Conservation (phyloP, 305 asterid genomes). For the Salvia sclarea region DNA sequence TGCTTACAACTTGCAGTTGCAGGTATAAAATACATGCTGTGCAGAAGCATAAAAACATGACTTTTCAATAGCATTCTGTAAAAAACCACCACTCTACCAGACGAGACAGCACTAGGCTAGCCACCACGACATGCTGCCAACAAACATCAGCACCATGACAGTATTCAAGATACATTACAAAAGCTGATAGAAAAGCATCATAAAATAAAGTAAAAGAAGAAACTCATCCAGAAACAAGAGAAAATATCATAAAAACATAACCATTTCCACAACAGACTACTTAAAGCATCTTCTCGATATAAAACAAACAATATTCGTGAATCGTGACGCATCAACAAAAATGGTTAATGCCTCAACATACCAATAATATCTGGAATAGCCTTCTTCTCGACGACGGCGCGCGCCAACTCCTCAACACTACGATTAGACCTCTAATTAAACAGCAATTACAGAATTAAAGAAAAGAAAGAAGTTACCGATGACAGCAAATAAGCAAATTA, state of each 20-base stretch:
- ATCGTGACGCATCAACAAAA: not conserved
- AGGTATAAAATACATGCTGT: not conserved
- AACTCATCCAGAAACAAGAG: not conserved
- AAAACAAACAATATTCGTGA: not conserved
- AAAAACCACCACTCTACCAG: not conserved
- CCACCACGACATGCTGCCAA: not conserved
- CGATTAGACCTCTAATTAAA: slow-evolving; percentile 54
- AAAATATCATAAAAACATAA: not conserved
- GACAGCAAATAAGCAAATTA: not conserved
- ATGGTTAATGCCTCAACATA: slow-evolving; percentile 20
- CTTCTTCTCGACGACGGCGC: slow-evolving; percentile 71
- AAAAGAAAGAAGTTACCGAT: not conserved
- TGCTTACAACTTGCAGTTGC: slow-evolving; percentile 10
- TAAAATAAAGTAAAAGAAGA: not conserved
- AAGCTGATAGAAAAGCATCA: not conserved
- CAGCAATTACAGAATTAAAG: not conserved
- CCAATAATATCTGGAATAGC: slow-evolving; percentile 86
- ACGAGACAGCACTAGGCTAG: not conserved
- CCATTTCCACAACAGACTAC: slow-evolving; percentile 3
- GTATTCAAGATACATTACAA: not conserved
- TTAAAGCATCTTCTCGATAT: slow-evolving; percentile 11
- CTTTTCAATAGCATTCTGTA: not conserved
- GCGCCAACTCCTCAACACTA: slow-evolving; percentile 73
- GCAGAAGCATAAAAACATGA: not conserved
- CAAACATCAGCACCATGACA: not conserved